Percentiles rank a stretch among this genome's conserved stretches.
Conservation (phyloP, 495 filamentous ascomycete genomes). For the Neurospora sp. region DNA sequence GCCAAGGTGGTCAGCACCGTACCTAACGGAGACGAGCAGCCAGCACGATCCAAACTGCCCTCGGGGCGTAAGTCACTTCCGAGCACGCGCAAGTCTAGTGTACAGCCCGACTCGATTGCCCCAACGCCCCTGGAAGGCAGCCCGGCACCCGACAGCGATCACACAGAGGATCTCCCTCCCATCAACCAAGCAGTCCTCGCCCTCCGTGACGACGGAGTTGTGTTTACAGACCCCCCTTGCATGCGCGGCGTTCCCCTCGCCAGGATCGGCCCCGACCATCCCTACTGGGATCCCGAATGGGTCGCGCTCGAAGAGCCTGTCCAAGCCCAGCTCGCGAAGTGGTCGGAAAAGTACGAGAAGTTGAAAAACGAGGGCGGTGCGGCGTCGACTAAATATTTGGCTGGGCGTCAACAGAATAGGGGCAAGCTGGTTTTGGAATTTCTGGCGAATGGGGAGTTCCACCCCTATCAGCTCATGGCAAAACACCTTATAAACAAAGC, state of each 20-base stretch:
- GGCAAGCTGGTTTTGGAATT: slow-evolving; percentile 34
- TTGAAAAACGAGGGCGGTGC: slow-evolving; percentile 7
- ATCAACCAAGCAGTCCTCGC: slow-evolving; percentile 29
- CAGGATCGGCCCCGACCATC: slow-evolving; percentile 30
- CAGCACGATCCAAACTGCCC: neutral
- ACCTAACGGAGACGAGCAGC: neutral
- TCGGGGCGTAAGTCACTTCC: slow-evolving; percentile 17
- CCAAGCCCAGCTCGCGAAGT: slow-evolving; percentile 22
- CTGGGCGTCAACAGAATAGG: slow-evolving; percentile 36
- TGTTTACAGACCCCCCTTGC: slow-evolving; percentile 29
- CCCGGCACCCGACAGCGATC: slow-evolving; percentile 7
- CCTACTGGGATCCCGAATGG: slow-evolving; percentile 40
- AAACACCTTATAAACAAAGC: slow-evolving; percentile 30
- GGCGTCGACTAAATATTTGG: slow-evolving; percentile 31
- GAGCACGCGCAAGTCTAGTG: slow-evolving; percentile 3
- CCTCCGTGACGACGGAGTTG: slow-evolving; percentile 29
- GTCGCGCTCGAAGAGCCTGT: slow-evolving; percentile 22
- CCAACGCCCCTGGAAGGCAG: slow-evolving; percentile 8
- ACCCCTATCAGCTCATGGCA: slow-evolving; percentile 38
- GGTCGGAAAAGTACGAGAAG: slow-evolving; percentile 27
- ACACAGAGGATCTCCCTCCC: slow-evolving; percentile 10
- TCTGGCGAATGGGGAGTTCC: slow-evolving; percentile 30
- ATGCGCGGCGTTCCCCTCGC: slow-evolving; percentile 36
- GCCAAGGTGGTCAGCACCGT: neutral
- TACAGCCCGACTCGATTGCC: neutral